Base-by-base conservation (phyloP, 495 filamentous ascomycete species). In the Jackrogersella minutella region DNA sequence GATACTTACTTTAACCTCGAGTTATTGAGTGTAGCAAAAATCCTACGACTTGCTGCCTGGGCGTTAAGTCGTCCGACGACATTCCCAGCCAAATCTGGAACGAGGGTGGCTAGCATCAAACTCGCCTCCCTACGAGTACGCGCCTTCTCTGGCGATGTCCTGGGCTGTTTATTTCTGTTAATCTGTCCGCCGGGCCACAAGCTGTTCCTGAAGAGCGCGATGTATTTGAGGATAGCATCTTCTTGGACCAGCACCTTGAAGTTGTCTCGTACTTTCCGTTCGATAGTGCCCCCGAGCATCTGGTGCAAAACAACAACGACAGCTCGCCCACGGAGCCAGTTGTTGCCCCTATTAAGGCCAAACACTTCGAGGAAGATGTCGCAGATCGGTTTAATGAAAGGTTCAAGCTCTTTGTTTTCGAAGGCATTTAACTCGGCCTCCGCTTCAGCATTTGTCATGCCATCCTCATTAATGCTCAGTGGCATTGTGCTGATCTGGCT, bases 351-450 rank as follows among this genome's bases (percentile, higher is more conserved):
- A 72, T 97, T 97, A 22, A 98, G 85, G 73, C 97, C 93, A 74
- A 99, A 99, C 9, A 92, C 84, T 79, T 98, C 96, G 36, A 98
- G 87, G 76, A 99, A 99, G 53, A 98, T 86, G 75, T 99, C 95
- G 76, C 93, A 97, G 64, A 99, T 97, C 6, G 96, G 96, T 72
- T 97, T 98, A 65, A 99, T 93, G 75, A 99, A 97, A 5, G 96
- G 96, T 72, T 96, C 92, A 0, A 92, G 81, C 68, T 96, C 92
- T 58, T 89, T 87, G 64, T 92, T 87, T 71, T 97, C 95, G 66
- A 97, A 98, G 4, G 96, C 96, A 43, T 90, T 91, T 19, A 99
- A 81, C 76, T 99, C 96, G 0, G 93, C 93, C 75, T 98, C 93
- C 1, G 94, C 94, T 79, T 99, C 96, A 2, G 91, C 92, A 1